phyloP scores from a whole-genome alignment of 306 rosid species.

The Corylus americana region DNA sequence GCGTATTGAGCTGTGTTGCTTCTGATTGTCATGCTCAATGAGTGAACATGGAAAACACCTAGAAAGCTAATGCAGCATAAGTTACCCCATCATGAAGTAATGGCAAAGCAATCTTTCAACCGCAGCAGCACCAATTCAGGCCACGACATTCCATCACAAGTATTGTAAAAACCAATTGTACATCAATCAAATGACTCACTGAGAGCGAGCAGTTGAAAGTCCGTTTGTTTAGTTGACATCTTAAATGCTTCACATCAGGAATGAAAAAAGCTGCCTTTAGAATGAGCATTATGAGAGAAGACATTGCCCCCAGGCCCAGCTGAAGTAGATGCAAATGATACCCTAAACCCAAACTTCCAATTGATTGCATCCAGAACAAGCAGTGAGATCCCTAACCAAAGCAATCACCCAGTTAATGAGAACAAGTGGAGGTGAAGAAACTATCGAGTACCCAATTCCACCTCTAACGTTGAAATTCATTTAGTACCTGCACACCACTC shows the following conservation, averaged over 20 bases:
- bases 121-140: not conserved
- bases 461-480: not conserved
- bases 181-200: too few species aligned
- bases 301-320: not conserved
- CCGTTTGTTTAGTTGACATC: not conserved
- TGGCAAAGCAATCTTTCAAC: not conserved
- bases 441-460: too few species aligned
- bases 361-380: conserved; percentile 4
- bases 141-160: too few species aligned
- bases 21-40: not conserved
- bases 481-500: too few species aligned
- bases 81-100: not conserved
- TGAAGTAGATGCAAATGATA: conserved; percentile 1
- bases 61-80: not conserved
- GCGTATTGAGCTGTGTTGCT: not conserved
- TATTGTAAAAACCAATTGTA: too few species aligned
- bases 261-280: conserved; percentile 4
- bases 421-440: too few species aligned
- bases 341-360: not conserved
- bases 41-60: not conserved
- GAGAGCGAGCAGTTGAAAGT: not conserved
- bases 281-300: not conserved
- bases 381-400: not conserved
- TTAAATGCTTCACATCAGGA: not conserved
- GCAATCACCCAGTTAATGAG: too few species aligned